Base-by-base conservation (phyloP, 805 yeast genomes). In the Pichia cephalocereana region DNA sequence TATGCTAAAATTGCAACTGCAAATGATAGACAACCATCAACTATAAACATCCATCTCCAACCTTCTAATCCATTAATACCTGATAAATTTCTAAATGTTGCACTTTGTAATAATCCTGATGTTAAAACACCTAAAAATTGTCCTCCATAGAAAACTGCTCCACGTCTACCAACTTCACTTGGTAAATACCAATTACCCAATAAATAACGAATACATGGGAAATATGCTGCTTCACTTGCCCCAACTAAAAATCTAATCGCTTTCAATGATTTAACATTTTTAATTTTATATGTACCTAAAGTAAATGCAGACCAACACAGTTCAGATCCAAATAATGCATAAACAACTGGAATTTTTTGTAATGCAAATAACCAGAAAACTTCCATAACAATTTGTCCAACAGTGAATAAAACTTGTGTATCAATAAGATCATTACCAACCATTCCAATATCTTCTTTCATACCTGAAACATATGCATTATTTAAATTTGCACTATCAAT, bases 281-380 rank as follows among this genome's bases (percentile, higher is more conserved):
- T 65, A 12, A 77, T 79, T 53, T 70, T 70, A 57, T 72, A 80
- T 41, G 77, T 69, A 12, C 75, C 72, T 40, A 82, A 68, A 2
- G 89, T 83, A 49, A 83, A 72, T 46, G 82, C 65, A 1, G 86
- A 76, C 90, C 89, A 85, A 36, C 77, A 68, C 38, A 83, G 55
- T 58, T 85, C 93, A 63, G 76, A 69, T 3, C 67, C 50, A 2
- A 83, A 82, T 38, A 78, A 60, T 11, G 74, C 65, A 63, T 69
- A 68, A 64, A 75, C 77, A 49, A 82, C 67, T 7, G 83, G 83
- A 36, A 70, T 65, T 38, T 79, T 71, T 39, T 79, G 77, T 46
- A 83, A 66, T 18, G 79, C 57, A 55, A 75, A 79, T 62, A 79
- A 66, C 67, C 79, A 79, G 1, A 87, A 86, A 32, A 82, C 59